Evolutionary conservation across 371 early-diverging fungal species (phyloP), one percentile per base, ranked within the genome.

Genomic region (Coemansia sp.): DNA sequence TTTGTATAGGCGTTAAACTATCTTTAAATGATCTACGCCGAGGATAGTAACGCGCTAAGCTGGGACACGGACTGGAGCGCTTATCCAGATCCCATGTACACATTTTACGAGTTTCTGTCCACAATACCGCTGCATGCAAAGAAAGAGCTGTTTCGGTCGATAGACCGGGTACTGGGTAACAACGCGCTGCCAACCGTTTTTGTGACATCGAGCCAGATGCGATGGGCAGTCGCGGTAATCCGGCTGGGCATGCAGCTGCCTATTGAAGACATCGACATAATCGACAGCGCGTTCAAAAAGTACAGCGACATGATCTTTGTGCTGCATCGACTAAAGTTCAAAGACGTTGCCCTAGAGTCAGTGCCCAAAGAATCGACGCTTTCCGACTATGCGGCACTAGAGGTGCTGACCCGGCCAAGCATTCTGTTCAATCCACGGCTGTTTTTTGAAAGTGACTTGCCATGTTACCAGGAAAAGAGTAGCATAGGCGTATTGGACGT

Each of bases 181-280:
- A 57, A 60, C 32, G 19, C 26, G 0, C 7, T 76, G 1, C 64
- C 65, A 0, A 67, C 67, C 28, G 21, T 67, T 8, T 73, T 76
- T 58, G 54, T 13, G 2, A 62, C 61, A 8, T 36, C 65, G 0
- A 53, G n/a, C 41, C 76, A 76, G 41, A 48, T 73, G 56, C 73
- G 62, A 6, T 76, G 76, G 76, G 76, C 62, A 17, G 49, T 61
- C 26, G 68, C 57, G 15, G 57, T 73, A 4, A 58, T 73, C 52
- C 65, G 55, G 63, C 39, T 76, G 17, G 76, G 76, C 15, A 19
- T 76, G 62, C 76, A 76, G 65, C 57, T 76, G 17, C 76, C 76
- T 39, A 4, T 72, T 0, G 73, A 76, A 41, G 62, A 71, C 23
- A 39, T 73, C 1, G 58, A 48, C 46, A 24, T 70, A 23, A 58